A percentile compares a stretch with the other conserved stretches of the same genome.
Conservation (phyloP, 371 early-diverging fungal species). For the Lichtheimia ornata region DNA sequence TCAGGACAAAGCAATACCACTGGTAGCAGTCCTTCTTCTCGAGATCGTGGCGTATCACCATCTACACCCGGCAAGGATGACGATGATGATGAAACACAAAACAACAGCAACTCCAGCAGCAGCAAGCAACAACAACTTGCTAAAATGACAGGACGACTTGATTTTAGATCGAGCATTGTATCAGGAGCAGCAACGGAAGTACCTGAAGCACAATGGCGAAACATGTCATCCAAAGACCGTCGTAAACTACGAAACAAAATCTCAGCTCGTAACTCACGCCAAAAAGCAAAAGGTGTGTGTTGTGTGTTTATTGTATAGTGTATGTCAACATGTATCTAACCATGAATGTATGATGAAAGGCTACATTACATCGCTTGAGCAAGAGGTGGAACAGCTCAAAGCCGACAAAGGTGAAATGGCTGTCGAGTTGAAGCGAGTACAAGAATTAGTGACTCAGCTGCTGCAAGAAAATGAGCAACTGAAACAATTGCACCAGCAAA, state of each 20-base stretch:
- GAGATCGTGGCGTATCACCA: no score
- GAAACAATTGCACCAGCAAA: no score
- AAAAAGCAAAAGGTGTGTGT: slow-evolving; percentile 78
- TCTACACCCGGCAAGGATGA: no score
- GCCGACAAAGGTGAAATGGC: slow-evolving; percentile 57
- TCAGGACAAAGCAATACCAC: no score
- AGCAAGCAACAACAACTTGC: no score
- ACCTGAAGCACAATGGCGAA: slow-evolving; percentile 45
- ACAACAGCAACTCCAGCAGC: no score
- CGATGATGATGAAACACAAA: no score
- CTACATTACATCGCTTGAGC: slow-evolving; percentile 76
- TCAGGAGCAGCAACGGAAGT: neutral
- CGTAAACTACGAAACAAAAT: slow-evolving; percentile 87
- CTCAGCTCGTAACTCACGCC: slow-evolving; percentile 90
- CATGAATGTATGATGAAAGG: slow-evolving; percentile 36
- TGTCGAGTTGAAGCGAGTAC: slow-evolving; percentile 44
- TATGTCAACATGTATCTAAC: no score
- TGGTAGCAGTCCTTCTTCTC: no score
- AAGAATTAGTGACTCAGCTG: slow-evolving; percentile 21
- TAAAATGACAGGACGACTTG: slow-evolving; percentile 7
- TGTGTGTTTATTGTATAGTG: no score
- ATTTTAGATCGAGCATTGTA: slow-evolving; percentile 6
- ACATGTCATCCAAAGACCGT: slow-evolving; percentile 77
- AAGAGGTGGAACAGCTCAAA: slow-evolving; percentile 39
- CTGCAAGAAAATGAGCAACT: slow-evolving; percentile 38